Conservation (phyloP, 176 grass and related monocot species). For the Carex scoparia region DNA sequence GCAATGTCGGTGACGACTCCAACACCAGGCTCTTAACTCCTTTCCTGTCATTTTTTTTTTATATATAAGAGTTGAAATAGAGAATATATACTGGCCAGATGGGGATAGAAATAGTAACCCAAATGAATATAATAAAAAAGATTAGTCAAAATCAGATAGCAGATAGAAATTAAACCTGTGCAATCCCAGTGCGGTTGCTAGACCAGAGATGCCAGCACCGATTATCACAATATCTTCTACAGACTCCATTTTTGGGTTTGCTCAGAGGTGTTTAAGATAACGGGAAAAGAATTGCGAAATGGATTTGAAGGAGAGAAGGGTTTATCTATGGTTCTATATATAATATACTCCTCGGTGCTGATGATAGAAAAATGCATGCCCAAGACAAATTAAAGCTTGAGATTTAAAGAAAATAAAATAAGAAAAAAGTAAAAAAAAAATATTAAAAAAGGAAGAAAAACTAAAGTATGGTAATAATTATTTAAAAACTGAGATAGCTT, state of each 20-base stretch:
- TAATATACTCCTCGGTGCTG: no score
- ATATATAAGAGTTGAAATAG: not conserved
- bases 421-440: no score
- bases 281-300: no score
- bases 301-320: no score
- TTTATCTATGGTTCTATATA: no score
- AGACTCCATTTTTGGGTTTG: conserved; percentile 6
- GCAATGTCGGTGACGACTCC: conserved; percentile 56
- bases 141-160: not conserved
- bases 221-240: conserved; percentile 48
- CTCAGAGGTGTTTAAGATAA: no score
- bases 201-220: conserved; percentile 58
- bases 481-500: no score
- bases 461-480: no score
- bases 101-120: not conserved
- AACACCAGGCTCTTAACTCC: conserved; percentile 63
- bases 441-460: no score
- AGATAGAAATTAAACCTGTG: conserved; percentile 29
- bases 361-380: no score
- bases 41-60: conserved; percentile 31
- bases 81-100: not conserved
- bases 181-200: conserved; percentile 56
- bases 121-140: not conserved
- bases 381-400: no score
- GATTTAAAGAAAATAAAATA: no score